Conservation (phyloP, 2,329 filamentous ascomycete species). For the Colletotrichum caudatum region DNA sequence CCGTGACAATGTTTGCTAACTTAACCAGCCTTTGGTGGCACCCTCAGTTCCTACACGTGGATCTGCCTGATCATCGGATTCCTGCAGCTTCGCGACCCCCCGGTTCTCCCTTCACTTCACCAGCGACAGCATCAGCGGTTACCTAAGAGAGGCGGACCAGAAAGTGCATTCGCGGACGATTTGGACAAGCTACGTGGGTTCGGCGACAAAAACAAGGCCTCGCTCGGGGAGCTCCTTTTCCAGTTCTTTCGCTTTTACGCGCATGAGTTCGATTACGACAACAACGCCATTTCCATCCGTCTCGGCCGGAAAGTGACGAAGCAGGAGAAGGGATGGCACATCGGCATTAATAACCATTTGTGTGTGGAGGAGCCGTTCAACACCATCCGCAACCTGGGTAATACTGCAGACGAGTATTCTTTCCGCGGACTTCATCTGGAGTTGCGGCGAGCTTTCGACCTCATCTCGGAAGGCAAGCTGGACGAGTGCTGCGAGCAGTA, state of each 20-base stretch:
- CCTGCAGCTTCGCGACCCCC: conserved; percentile 85
- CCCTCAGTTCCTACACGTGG: conserved; percentile 98
- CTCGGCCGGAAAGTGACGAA: conserved; percentile 83
- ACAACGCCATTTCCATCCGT: conserved; percentile 85
- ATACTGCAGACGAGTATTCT: conserved; percentile 95
- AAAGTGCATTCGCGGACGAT: conserved; percentile 89
- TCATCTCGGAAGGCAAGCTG: conserved; percentile 82
- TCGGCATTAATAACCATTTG: conserved; percentile 82
- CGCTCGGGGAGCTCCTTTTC: conserved; percentile 88
- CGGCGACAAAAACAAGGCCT: conserved; percentile 83
- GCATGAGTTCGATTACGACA: conserved; percentile 91
- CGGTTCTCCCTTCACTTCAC: conserved; percentile 88
- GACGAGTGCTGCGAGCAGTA: conserved; percentile 89
- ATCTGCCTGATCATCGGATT: conserved; percentile 99
- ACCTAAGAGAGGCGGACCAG: conserved; percentile 68
- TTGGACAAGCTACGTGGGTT: conserved; percentile 79
- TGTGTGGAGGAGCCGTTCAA: conserved; percentile 99
- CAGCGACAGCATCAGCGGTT: conserved; percentile 74
- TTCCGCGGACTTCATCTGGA: conserved; percentile 93
- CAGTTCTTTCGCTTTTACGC: conserved; percentile 96
- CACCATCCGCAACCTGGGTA: conserved; percentile 86
- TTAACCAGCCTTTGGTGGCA: conserved; percentile 83
- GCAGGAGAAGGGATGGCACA: conserved; percentile 88
- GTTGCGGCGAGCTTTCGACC: conserved; percentile 86
- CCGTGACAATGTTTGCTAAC: conserved; percentile 40